Evolutionary conservation across 1,284 basidiomycete species (phyloP), one percentile per base, ranked within the genome.

Genomic region (Phaffia rhodozyma): DNA sequence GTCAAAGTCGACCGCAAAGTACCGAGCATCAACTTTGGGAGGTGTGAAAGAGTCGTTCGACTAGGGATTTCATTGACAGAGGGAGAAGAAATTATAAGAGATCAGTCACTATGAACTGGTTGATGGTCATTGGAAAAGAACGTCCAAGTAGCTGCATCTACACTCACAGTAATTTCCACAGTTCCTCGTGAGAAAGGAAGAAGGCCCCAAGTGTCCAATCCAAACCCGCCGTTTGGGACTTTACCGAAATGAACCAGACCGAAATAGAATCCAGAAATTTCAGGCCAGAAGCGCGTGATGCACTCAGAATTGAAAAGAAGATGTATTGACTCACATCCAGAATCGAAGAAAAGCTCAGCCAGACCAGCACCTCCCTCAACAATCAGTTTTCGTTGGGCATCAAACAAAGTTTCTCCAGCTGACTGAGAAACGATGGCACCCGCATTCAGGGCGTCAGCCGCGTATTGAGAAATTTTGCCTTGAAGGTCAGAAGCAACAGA

Each of bases 1-100:
- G 62, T 78, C 77, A 60, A 75, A 66, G 7, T 67, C 67, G 53
- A 68, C 68, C 18, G 67, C 50, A 53, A 71, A 77, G 71, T 75
- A 78, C 52, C 75, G 68, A 21, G 76, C 74, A 68, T 76, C 73
- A 30, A 63, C 51, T 48, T 49, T 55, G n/a, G 61, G 63, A 21
- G 27, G 18, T 2, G n/a, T 25, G 60, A 56, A 65, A 30, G 55
- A 29, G 51, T 55, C 54, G 34, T 47, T 11, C 13, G 67, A 66
- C 23, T 43, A 11, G 13, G 38, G 2, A 43, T 43, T 16, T 7
- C 5, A 43, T 11, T 4, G 32, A 34, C 4, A 34, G 32, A 34
- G 32, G 9, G 32, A 34, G 32, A 34, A 9, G 9, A 34, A 9
- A 9, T 9, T 4, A 34, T 34, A n/a, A n/a, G n/a, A n/a, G 32